A percentile compares a stretch with the other conserved stretches of the same genome.
These are phyloP conservation scores for Diaporthe caulivora DNA, from an alignment of 2,329 filamentous ascomycete genomes.

Conservation along the genomic window DNA sequence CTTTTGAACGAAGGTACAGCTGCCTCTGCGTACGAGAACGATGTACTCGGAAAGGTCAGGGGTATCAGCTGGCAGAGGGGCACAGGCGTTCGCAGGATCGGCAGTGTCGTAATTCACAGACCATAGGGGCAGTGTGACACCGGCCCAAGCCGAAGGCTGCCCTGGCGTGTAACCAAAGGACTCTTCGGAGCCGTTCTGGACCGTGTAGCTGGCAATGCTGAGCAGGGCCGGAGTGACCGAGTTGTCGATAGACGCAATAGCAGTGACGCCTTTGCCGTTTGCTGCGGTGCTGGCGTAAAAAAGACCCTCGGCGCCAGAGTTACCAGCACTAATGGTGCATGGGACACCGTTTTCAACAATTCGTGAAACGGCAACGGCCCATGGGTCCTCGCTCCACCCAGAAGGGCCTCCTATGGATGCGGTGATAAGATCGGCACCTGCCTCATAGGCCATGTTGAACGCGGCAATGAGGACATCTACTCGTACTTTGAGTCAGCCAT, in stretches of 20 bases:
- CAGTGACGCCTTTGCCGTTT: constrained; percentile 59
- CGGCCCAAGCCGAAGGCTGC: constrained; percentile 56
- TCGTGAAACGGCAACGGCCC: constrained; percentile 62
- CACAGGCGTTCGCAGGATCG: constrained; percentile 63
- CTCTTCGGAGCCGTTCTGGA: constrained; percentile 50
- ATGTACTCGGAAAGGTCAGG: constrained; percentile 69
- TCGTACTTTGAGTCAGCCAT: not conserved
- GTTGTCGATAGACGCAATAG: constrained; percentile 66
- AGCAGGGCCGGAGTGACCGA: constrained; percentile 56
- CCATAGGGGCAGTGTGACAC: constrained; percentile 63
- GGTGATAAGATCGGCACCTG: constrained; percentile 69
- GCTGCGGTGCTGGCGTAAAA: constrained; percentile 64
- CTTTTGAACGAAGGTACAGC: constrained; percentile 68
- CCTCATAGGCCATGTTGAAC: constrained; percentile 71
- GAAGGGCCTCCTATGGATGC: constrained; percentile 64
- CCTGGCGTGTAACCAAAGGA: constrained; percentile 59
- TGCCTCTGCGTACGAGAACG: constrained; percentile 71
- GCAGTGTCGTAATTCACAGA: constrained; percentile 62
- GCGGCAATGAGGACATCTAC: constrained; percentile 67
- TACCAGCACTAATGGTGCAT: constrained; percentile 66
- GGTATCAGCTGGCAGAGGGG: constrained; percentile 62
- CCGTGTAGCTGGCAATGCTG: constrained; percentile 55
- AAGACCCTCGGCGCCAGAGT: constrained; percentile 59
- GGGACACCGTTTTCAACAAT: constrained; percentile 67
- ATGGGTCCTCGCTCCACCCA: constrained; percentile 66